Base-by-base conservation (phyloP, 23 red algal genomes). In the Gracilaria gracilis region DNA sequence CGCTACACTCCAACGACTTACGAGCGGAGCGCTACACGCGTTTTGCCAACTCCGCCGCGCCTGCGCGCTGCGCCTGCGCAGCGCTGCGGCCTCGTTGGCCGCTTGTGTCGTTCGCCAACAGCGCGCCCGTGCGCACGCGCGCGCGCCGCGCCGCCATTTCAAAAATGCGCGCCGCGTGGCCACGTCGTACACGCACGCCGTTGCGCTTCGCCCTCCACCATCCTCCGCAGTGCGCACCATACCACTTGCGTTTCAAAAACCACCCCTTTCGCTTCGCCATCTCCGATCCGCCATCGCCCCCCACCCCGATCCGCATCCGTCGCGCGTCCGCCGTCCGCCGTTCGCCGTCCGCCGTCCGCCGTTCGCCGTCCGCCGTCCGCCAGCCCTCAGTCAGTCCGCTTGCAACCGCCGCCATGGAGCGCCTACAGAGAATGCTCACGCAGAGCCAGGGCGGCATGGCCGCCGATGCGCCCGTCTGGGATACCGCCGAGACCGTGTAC, bases 401-500 rank as follows among this genome's bases (percentile, higher is more conserved):
- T 20, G 39, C 75, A 16, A 16, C 44, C 80, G n/a, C 80, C 25
- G 73, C 69, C 21, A 98, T 98, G 96, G 96, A 98, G 57, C 64
- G 92, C 31, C 75, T 95, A 5, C 92, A 98, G 78, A 81, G 89
- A 20, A 65, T 98, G 37, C 82, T 98, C 67, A 87, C 79, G 38
- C 88, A 88, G 59, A 90, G 75, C 80, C 95, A 96, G 54, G 84
- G 69, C 67, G 33, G 40, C 34, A 69, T 89, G 37, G 50, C 48
- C 48, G 72, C 97, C 12, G 97, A 99, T 76, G 80, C 78, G 13
- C 84, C 90, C 61, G 80, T 94, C 27, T 95, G 82, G 74, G 97
- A 99, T 59, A 99, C 97, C 39, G 80, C 97, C 14, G 97, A 99
- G 72, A 95, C 91, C 28, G 84, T 99, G 69, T 93, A 96, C 91